Evolutionary conservation across 495 filamentous ascomycete species (phyloP).

Genomic region (Neurospora sp.): DNA sequence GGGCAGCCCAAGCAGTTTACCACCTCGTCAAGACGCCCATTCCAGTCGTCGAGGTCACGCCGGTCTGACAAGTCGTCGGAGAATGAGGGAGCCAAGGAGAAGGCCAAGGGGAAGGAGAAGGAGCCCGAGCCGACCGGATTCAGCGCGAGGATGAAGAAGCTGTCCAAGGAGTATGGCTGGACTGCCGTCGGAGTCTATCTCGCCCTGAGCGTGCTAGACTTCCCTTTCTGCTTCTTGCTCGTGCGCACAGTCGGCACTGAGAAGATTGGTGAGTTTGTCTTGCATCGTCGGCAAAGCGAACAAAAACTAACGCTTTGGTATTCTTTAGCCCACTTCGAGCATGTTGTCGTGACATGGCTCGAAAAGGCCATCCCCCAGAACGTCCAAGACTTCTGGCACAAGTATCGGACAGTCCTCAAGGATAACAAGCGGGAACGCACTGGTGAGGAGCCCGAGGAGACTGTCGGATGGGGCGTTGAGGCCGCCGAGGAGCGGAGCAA

Average conservation of each 20-base stretch:
- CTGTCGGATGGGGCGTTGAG: slow-evolving; percentile 42
- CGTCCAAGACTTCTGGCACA: slow-evolving; percentile 33
- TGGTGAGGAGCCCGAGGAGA: slow-evolving; percentile 21
- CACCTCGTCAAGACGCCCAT: slow-evolving; percentile 11
- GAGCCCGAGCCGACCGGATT: slow-evolving; percentile 43
- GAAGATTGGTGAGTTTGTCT: slow-evolving; percentile 50
- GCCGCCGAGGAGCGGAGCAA: slow-evolving; percentile 39
- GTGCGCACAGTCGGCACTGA: slow-evolving; percentile 79
- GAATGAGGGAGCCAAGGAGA: not conserved
- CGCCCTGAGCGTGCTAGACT: slow-evolving; percentile 71
- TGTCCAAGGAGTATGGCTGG: slow-evolving; percentile 95
- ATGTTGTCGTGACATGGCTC: slow-evolving; percentile 37
- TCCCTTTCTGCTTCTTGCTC: slow-evolving; percentile 87
- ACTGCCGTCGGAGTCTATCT: slow-evolving; percentile 87
- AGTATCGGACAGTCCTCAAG: slow-evolving; percentile 30
- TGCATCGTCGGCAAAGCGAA: not conserved
- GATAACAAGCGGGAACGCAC: slow-evolving; percentile 18
- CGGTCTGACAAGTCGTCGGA: slow-evolving; percentile 1
- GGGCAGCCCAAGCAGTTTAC: slow-evolving; percentile 3
- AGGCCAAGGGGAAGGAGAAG: not conserved
- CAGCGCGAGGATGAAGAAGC: slow-evolving; percentile 60
- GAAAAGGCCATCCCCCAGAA: slow-evolving; percentile 41
- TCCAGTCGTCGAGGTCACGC: slow-evolving; percentile 17
- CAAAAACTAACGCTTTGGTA: slow-evolving; percentile 4
- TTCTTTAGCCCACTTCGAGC: slow-evolving; percentile 36